Base-by-base conservation (phyloP, 2,329 filamentous ascomycete species). In the Metarhizium humberi region DNA sequence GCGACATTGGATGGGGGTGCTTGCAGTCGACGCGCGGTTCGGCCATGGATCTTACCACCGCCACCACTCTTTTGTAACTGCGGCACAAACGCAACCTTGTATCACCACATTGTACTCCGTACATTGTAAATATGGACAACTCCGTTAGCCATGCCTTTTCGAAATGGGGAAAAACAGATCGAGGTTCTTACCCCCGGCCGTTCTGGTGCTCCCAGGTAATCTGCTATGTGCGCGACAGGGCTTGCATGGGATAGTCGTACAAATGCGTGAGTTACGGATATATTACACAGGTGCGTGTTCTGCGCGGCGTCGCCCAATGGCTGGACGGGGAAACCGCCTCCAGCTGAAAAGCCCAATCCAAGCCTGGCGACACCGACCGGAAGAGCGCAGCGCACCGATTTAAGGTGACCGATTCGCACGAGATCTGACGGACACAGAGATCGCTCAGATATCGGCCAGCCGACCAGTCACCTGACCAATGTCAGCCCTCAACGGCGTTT, bases 351-450 rank as follows among this genome's bases (percentile, higher is more conserved):
- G 38, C 38, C 38, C 38, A 40, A 40, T 40, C 14, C 38, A 16
- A 45, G 42, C 42, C n/a, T 20, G 3, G 16, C 42, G 25, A 30
- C 11, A 30, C 45, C 13, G 16, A 48, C 13, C 45, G 45, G 13
- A 10, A 16, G 45, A 30, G 43, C n/a, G 13, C 13, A 6, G 43
- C 43, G 18, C 34, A 36, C 8, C n/a, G 11, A 14, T 43, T 43
- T 16, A 1, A 48, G 14, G 45, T 58, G 57, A 55, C 38, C 57
- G 54, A 58, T 58, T 30, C 6, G 48, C 57, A 34, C 46, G 46
- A 46, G 54, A 55, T 58, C 52, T 52, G 54, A 56, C 55, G 43
- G 57, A n/a, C n/a, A 29, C 36, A 18, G 43, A 36, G 54, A 58
- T 58, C 57, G 52, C 29, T 48, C 45, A 30, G 25, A 25, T 25